Percentiles rank a stretch among this genome's conserved stretches.
Evolutionary conservation across 2,329 filamentous ascomycete genomes (phyloP).

Genomic region (Stachybotrys chlorohalonatus): DNA sequence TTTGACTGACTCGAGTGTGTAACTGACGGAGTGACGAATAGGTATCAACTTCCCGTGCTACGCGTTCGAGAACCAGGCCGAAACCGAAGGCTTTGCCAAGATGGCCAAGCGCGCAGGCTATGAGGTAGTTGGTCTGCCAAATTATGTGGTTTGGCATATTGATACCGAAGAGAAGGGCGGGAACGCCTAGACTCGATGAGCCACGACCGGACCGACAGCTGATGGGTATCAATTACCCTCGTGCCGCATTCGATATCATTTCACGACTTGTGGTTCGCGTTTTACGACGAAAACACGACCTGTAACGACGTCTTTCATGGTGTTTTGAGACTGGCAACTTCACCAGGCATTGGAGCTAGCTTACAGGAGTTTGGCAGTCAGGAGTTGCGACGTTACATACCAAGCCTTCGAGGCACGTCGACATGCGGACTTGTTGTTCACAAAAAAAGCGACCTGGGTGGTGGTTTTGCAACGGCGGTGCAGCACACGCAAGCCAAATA

Average conservation of each 20-base stretch:
- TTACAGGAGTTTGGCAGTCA: not conserved
- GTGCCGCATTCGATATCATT: not conserved
- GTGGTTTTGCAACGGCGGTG: not conserved
- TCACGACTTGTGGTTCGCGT: too few relatives aligned
- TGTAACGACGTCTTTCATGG: too few relatives aligned
- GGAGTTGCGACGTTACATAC: not conserved
- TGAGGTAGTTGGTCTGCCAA: conserved; percentile 82
- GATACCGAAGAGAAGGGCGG: conserved; percentile 92
- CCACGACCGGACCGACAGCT: conserved; percentile 2
- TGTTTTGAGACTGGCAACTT: not conserved
- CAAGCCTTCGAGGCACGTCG: not conserved
- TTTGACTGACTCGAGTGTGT: not conserved
- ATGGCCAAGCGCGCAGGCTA: conserved; percentile 98
- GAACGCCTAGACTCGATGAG: conserved; percentile 43
- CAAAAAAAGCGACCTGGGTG: not conserved
- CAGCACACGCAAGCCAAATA: not conserved
- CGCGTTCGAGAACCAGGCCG: conserved; percentile 95
- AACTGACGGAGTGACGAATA: conserved; percentile 25
- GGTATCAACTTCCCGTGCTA: conserved; percentile 98
- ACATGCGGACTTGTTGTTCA: not conserved
- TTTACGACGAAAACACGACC: too few relatives aligned
- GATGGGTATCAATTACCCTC: conserved; percentile 2
- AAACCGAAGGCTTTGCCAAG: conserved; percentile 96
- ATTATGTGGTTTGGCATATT: conserved; percentile 98
- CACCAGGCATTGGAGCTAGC: not conserved